phyloP scores from a whole-genome alignment of 139 green algal genomes.

The Nannochloris sp. region DNA sequence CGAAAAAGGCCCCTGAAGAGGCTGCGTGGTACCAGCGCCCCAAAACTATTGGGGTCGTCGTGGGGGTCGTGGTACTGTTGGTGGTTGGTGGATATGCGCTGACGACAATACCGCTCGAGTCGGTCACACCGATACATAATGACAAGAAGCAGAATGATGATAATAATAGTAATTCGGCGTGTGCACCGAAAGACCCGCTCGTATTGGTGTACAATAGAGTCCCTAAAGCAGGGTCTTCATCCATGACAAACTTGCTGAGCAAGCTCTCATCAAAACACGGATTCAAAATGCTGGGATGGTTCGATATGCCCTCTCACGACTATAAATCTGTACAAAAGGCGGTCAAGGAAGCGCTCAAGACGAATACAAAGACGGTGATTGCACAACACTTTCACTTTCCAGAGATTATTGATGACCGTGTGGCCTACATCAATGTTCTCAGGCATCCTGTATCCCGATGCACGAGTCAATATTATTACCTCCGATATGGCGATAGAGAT shows the following conservation, averaged over 20 bases:
- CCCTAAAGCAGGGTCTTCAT: constrained; percentile 8
- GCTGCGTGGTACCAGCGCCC: not conserved
- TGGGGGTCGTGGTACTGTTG: no score
- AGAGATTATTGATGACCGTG: not conserved
- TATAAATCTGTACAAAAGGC: not conserved
- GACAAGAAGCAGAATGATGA: not conserved
- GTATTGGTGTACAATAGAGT: constrained; percentile 11
- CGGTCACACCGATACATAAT: not conserved
- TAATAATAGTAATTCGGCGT: not conserved
- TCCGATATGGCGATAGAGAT: constrained; percentile 3
- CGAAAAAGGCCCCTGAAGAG: not conserved
- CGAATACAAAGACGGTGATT: constrained; percentile 5
- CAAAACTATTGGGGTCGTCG: no score
- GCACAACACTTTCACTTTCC: constrained; percentile 12
- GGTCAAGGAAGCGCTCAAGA: not conserved
- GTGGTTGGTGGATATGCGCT: no score
- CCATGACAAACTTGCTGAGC: constrained; percentile 5
- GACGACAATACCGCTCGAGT: not conserved
- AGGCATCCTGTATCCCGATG: constrained; percentile 6
- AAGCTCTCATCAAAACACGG: not conserved
- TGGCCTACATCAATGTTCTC: constrained; percentile 13
- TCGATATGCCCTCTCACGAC: constrained; percentile 3
- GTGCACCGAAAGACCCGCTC: not conserved
- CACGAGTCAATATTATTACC: constrained; percentile 8
- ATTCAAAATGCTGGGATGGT: constrained; percentile 6